Evolutionary conservation across 73 alveolate genomes (phyloP).

Genomic region (Symbiodinium pilosum): DNA sequence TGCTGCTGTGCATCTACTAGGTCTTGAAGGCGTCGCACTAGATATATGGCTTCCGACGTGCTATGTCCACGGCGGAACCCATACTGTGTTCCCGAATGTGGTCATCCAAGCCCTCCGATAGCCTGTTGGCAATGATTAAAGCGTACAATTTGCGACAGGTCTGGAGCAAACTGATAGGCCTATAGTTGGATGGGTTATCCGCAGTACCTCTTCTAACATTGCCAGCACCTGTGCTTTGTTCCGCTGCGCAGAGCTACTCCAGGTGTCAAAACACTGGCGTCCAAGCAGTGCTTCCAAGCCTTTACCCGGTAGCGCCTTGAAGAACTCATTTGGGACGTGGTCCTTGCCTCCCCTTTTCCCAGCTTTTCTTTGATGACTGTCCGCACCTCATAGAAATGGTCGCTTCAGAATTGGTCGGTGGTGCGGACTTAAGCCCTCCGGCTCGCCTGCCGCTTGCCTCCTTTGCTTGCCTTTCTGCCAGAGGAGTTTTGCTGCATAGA

Average conservation of each 20-base stretch:
- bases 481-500: not conserved
- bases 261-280: not conserved
- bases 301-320: not conserved
- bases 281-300: constrained; percentile 8
- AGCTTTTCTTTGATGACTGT: not conserved
- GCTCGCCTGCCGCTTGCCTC: no score
- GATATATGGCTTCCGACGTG: not conserved
- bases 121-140: not conserved
- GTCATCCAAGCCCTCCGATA: not conserved
- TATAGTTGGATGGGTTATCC: not conserved
- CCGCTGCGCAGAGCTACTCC: not conserved
- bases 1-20: constrained; percentile 14
- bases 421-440: not conserved
- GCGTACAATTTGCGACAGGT: constrained; percentile 14
- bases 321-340: constrained; percentile 25
- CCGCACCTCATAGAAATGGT: not conserved
- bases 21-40: constrained; percentile 4
- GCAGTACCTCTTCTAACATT: not conserved
- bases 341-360: not conserved
- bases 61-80: not conserved
- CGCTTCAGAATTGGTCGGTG: not conserved
- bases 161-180: constrained; percentile 12
- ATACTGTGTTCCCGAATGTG: not conserved
- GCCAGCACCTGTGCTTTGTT: constrained; percentile 21
- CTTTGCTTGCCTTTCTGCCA: not conserved